Base-by-base conservation (phyloP, 805 yeast genomes). In the Tetrapisispora fleetii region DNA sequence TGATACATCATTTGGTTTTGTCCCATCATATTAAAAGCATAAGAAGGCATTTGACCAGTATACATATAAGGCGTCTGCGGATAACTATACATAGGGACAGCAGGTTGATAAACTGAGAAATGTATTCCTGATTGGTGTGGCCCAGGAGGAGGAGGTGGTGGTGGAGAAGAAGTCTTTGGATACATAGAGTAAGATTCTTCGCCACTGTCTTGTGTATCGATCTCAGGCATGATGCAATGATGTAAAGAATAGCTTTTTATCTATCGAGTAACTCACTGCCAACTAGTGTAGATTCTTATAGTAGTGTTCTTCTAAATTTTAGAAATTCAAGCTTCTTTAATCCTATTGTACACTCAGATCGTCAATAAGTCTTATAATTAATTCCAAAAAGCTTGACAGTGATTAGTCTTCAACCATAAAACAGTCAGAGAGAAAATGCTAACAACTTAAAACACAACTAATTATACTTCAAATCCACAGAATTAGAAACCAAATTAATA, bases 171-270 rank as follows among this genome's bases (percentile, higher is more conserved):
- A 2, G 65, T 61, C 35, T 58, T 59, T 22, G 67, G 67, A 49
- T 63, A 63, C 67, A 63, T 63, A 1, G 67, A 62, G 49, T 62
- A 62, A 21, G 67, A 63, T 44, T 63, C 67, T 42, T 63, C 67
- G 37, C 40, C 50, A 33, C 46, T 54, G 14, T 51, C 59, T 36
- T 48, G 48, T 32, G 48, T 38, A 33, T 45, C 41, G 18, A 39
- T 24, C 10, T 37, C 24, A 16, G 48, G 39, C 48, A 45, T 45
- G 13, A 11, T 33, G 36, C 14, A 41, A 38, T 32, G 22, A 21
- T 24, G 8, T 24, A 6, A 38, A 24, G 28, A 6, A 6, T 4
- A 24, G 8, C 28, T 24, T n/a, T n/a, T n/a, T 24, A 24, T 24
- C 28, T 24, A 24, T 24, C 8, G 8, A 24, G 4, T 24, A 24